A percentile compares a stretch with the other conserved stretches of the same genome.
phyloP scores from a whole-genome alignment of 2,329 filamentous ascomycete species.

The Berkeleyomyces basicola region DNA sequence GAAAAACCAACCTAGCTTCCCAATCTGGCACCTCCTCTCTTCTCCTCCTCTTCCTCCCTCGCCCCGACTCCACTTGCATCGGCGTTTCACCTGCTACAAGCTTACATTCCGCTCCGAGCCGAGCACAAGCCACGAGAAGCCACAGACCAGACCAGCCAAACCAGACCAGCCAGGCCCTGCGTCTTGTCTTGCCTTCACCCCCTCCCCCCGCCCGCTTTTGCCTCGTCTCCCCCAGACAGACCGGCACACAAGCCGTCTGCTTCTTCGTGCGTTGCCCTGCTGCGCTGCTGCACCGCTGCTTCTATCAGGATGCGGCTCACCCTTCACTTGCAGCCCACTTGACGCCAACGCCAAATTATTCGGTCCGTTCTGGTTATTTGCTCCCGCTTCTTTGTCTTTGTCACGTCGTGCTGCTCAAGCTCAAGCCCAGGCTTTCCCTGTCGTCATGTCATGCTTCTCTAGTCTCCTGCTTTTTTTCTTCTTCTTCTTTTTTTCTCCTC shows the following conservation, averaged over 20 bases:
- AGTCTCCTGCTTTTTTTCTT: not conserved
- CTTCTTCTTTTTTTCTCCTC: not conserved
- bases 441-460: not conserved
- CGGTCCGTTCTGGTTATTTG: too few species aligned
- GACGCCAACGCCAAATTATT: too few species aligned
- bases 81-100: not conserved
- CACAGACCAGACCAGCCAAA: not conserved
- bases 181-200: too few species aligned
- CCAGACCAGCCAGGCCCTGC: not conserved
- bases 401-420: not conserved
- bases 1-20: not conserved
- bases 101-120: not conserved
- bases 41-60: not conserved
- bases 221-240: not conserved
- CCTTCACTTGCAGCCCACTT: not conserved
- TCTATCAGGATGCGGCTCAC: constrained; percentile 1
- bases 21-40: not conserved
- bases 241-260: not conserved
- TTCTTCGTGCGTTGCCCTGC: too few species aligned
- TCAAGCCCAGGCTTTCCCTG: not conserved
- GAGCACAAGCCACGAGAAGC: not conserved
- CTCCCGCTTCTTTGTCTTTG: too few species aligned
- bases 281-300: not conserved
- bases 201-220: not conserved
- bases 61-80: not conserved